These are phyloP conservation scores for Dactylellina haptotyla DNA, from an alignment of 2,329 filamentous ascomycete genomes.

Conservation along the genomic window DNA sequence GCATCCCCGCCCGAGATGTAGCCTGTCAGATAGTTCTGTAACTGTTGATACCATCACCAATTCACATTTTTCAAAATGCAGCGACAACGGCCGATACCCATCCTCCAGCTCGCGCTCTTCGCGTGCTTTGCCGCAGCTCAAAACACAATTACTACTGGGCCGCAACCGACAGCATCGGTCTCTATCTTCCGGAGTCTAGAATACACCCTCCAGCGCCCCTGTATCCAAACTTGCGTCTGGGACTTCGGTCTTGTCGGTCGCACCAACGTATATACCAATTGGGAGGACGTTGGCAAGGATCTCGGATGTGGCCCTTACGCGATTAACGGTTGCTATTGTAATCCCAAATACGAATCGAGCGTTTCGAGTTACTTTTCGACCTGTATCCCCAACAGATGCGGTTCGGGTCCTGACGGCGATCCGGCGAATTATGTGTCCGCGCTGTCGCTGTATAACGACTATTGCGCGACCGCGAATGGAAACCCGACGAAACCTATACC, in stretches of 20 bases:
- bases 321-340: constrained; percentile 58
- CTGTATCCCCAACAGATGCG: constrained; percentile 57
- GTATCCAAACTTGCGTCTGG: constrained; percentile 57
- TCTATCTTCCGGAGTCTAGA: constrained; percentile 9
- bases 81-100: neutral
- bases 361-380: constrained; percentile 57
- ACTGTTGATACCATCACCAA: too few species aligned
- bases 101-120: constrained; percentile 22
- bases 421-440: constrained; percentile 55
- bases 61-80: too few species aligned
- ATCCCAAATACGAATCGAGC: constrained; percentile 55
- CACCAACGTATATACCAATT: constrained; percentile 48
- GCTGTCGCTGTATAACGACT: constrained; percentile 56
- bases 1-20: too few species aligned
- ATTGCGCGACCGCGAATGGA: constrained; percentile 58
- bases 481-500: constrained; percentile 45
- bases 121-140: constrained; percentile 1
- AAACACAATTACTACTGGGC: neutral
- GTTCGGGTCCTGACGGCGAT: constrained; percentile 3
- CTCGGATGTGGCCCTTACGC: constrained; percentile 57
- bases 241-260: constrained; percentile 57
- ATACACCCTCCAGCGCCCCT: constrained; percentile 52
- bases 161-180: constrained; percentile 12
- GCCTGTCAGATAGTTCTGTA: too few species aligned
- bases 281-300: constrained; percentile 56